A percentile compares a stretch with the other conserved stretches of the same genome.
These are phyloP conservation scores for Croton setiger DNA, from an alignment of 441 rosid species.

Conservation along the genomic window DNA sequence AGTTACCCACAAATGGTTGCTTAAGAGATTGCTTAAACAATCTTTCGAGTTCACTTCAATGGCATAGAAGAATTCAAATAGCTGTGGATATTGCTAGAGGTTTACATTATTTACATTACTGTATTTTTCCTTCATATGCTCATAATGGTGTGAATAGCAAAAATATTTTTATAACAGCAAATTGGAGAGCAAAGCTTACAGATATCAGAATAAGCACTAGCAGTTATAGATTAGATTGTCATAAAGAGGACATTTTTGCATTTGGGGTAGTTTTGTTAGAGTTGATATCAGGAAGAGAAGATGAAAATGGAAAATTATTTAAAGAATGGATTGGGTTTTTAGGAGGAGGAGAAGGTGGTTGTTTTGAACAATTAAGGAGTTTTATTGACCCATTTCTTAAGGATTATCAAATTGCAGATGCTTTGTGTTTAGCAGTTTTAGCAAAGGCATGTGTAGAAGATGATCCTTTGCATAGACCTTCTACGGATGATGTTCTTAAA, in stretches of 20 bases:
- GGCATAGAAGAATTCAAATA: slow-evolving; percentile 39
- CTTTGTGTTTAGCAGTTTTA: slow-evolving; percentile 52
- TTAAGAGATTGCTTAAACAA: slow-evolving; percentile 39
- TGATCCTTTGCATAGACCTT: slow-evolving; percentile 55
- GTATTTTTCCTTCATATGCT: slow-evolving; percentile 49
- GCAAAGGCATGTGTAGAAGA: slow-evolving; percentile 62
- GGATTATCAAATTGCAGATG: slow-evolving; percentile 51
- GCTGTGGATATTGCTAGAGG: slow-evolving; percentile 49
- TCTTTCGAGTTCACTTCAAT: slow-evolving; percentile 22
- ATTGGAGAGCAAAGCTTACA: slow-evolving; percentile 55
- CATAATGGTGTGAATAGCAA: slow-evolving; percentile 38
- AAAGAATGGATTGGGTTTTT: slow-evolving; percentile 41
- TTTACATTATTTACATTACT: slow-evolving; percentile 50
- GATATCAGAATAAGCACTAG: slow-evolving; percentile 27
- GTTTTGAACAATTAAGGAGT: slow-evolving; percentile 49
- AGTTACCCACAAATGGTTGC: slow-evolving; percentile 46
- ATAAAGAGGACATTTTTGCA: slow-evolving; percentile 42
- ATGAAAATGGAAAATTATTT: slow-evolving; percentile 25
- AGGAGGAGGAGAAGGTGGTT: slow-evolving; percentile 45
- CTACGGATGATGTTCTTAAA: slow-evolving; percentile 51
- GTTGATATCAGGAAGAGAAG: slow-evolving; percentile 47
- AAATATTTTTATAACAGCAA: slow-evolving; percentile 35
- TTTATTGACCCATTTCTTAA: slow-evolving; percentile 55
- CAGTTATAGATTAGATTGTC: slow-evolving; percentile 25
- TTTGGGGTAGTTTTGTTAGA: slow-evolving; percentile 56